Conservation (phyloP, 805 yeast species). For the Kuraishia borneana region DNA sequence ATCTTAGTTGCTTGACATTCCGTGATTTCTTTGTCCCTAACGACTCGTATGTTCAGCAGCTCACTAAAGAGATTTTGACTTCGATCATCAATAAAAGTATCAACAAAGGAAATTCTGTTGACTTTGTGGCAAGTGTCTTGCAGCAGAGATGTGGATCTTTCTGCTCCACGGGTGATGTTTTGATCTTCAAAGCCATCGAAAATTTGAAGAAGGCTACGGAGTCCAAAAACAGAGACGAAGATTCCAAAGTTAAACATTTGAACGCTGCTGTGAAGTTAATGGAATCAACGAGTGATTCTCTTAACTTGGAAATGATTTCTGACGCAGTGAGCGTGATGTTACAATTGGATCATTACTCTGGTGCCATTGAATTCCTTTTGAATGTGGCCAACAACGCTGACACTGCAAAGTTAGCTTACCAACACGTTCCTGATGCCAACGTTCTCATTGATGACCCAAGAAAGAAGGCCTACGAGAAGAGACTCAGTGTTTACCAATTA, state of each 20-base stretch:
- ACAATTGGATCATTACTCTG: slow-evolving; percentile 67
- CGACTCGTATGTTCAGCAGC: slow-evolving; percentile 39
- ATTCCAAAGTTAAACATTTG: slow-evolving; percentile 52
- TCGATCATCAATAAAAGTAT: slow-evolving; percentile 85
- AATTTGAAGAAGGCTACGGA: slow-evolving; percentile 80
- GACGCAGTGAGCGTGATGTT: slow-evolving; percentile 75
- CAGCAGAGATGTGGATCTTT: slow-evolving; percentile 93
- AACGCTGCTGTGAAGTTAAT: slow-evolving; percentile 66
- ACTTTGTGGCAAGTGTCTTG: slow-evolving; percentile 72
- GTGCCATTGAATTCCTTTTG: slow-evolving; percentile 75
- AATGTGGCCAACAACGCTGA: slow-evolving; percentile 66
- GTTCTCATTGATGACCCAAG: slow-evolving; percentile 34
- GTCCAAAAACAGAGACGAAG: slow-evolving; percentile 60
- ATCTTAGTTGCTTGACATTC: slow-evolving; percentile 56
- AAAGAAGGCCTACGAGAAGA: slow-evolving; percentile 35
- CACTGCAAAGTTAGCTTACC: slow-evolving; percentile 44
- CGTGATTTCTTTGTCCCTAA: slow-evolving; percentile 69
- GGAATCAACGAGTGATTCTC: slow-evolving; percentile 67
- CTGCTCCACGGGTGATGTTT: slow-evolving; percentile 88
- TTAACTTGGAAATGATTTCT: slow-evolving; percentile 68
- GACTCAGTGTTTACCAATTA: slow-evolving; percentile 53
- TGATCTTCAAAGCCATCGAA: slow-evolving; percentile 89
- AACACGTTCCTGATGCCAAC: slow-evolving; percentile 32
- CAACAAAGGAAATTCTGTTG: slow-evolving; percentile 87
- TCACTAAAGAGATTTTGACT: slow-evolving; percentile 78